Evolutionary conservation across 768 basidiomycete species (phyloP).

Genomic region (Tulasnella calospora): DNA sequence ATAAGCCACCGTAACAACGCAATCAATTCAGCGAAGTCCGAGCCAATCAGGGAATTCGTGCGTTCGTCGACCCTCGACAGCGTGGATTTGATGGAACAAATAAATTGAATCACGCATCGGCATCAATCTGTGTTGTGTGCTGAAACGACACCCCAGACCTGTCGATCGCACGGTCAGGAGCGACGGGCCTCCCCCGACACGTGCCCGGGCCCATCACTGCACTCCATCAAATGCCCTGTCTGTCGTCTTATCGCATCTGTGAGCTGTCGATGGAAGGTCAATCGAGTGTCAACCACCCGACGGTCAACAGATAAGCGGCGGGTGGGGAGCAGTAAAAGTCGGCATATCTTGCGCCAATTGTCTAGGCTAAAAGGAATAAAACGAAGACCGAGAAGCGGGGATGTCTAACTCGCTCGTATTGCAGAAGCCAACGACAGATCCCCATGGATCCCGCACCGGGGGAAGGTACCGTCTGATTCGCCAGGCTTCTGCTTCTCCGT

Average conservation of each 20-base stretch:
- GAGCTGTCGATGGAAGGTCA: background rate
- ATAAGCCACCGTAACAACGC: background rate
- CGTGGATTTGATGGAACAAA: background rate
- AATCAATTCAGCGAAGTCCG: background rate
- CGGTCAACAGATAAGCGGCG: background rate
- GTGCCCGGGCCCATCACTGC: background rate
- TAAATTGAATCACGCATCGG: background rate
- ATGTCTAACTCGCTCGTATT: background rate
- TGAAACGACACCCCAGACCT: background rate
- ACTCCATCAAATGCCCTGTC: background rate
- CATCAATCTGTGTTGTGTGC: background rate
- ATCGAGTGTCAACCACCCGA: background rate
- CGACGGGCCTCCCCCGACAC: background rate
- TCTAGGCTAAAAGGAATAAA: background rate
- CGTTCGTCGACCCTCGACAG: background rate
- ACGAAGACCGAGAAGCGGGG: background rate
- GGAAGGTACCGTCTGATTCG: background rate
- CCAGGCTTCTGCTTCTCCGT: background rate
- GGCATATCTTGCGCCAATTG: background rate
- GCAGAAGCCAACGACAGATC: background rate
- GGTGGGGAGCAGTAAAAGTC: background rate
- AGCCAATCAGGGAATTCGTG: background rate
- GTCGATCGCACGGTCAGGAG: constrained; percentile 1
- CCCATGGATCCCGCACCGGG: background rate
- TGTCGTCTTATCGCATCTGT: background rate